A percentile compares a stretch with the other conserved stretches of the same genome.
Evolutionary conservation across 148 eudicot species (phyloP).

Genomic region (Camellia sinensis): DNA sequence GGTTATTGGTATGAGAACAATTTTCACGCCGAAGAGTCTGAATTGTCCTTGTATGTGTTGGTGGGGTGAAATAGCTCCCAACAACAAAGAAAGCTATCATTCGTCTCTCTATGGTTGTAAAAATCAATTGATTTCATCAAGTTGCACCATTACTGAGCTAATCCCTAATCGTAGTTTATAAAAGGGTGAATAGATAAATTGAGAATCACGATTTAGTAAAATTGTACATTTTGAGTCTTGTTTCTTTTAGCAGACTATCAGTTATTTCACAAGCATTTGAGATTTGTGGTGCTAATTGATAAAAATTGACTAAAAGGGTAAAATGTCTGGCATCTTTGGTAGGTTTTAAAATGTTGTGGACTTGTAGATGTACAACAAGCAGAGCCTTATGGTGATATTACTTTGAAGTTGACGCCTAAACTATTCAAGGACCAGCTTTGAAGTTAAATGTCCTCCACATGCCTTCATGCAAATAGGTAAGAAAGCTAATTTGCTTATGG

Average conservation of each 20-base stretch:
- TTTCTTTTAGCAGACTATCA: not conserved
- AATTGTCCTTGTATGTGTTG: not conserved
- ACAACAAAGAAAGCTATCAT: not conserved
- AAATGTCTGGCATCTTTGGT: not conserved
- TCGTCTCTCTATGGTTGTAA: not conserved
- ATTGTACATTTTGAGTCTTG: not conserved
- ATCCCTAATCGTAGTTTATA: too few relatives aligned
- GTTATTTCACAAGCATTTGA: not conserved
- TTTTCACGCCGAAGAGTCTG: not conserved
- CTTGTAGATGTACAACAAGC: constrained; percentile 64
- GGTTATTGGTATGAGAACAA: not conserved
- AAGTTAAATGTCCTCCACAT: constrained; percentile 17
- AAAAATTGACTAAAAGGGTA: not conserved
- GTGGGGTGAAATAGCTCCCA: not conserved
- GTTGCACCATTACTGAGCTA: not conserved
- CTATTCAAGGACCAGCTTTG: constrained; percentile 35
- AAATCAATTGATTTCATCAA: not conserved
- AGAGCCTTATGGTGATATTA: constrained; percentile 67
- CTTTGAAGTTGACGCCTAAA: constrained; percentile 46
- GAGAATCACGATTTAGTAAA: not conserved
- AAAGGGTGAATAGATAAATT: not conserved
- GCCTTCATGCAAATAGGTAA: constrained; percentile 23
- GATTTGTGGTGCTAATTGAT: not conserved
- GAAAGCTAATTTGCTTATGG: not conserved
- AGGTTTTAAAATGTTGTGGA: constrained; percentile 61